phyloP scores from a whole-genome alignment of 116 monocot genomes.

The Posidonia oceanica region DNA sequence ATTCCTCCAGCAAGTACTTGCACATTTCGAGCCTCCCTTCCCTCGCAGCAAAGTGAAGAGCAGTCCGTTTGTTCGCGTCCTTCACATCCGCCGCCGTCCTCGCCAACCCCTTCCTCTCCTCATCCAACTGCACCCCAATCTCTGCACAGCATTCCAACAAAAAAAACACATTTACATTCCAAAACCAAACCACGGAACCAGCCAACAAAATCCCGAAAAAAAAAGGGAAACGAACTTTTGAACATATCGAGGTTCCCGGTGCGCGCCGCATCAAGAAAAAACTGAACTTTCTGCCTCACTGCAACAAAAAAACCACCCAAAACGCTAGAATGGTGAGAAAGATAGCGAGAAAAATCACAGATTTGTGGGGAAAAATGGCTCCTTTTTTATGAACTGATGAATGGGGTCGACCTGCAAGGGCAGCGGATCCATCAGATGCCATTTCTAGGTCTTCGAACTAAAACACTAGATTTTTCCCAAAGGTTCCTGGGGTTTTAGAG shows the following conservation, averaged over 20 bases:
- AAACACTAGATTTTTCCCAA: constrained; percentile 1
- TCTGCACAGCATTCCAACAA: constrained; percentile 21
- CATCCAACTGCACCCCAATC: constrained; percentile 54
- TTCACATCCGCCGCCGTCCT: constrained; percentile 63
- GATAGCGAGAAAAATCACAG: background rate
- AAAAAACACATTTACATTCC: background rate
- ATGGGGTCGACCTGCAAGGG: constrained; percentile 47
- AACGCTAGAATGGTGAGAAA: background rate
- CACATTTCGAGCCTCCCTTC: constrained; percentile 78
- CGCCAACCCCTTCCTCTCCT: constrained; percentile 59
- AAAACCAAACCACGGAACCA: constrained; percentile 1
- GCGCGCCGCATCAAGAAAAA: constrained; percentile 68
- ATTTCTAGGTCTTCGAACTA: constrained; percentile 12
- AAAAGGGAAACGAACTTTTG: constrained; percentile 34
- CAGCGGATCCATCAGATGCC: constrained; percentile 61
- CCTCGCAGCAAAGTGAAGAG: constrained; percentile 89
- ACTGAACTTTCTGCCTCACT: constrained; percentile 69
- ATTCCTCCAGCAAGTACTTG: constrained; percentile 65
- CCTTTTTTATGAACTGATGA: background rate
- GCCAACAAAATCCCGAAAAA: background rate
- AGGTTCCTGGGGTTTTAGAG: too few relatives aligned
- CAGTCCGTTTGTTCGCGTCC: constrained; percentile 91
- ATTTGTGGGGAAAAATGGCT: background rate
- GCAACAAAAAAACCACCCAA: constrained; percentile 6
- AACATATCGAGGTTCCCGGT: constrained; percentile 64